A percentile compares a stretch with the other conserved stretches of the same genome.
phyloP scores from a whole-genome alignment of 257 asterid genomes.

The Linderniella brevidens region DNA sequence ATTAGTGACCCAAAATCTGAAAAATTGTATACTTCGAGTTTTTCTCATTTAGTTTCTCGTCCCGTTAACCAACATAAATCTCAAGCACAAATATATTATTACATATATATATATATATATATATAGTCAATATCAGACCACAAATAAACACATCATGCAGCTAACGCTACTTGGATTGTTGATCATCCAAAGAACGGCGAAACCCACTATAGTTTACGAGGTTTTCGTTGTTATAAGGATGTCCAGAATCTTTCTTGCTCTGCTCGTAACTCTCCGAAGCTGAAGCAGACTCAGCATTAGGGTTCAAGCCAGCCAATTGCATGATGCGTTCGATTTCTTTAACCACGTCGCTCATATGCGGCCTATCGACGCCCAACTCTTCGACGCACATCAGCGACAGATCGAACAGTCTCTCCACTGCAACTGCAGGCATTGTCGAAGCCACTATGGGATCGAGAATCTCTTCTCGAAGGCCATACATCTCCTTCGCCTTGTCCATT shows the following conservation, averaged over 20 bases:
- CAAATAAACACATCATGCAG: too few relatives aligned
- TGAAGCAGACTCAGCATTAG: constrained; percentile 62
- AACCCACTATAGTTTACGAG: constrained; percentile 37
- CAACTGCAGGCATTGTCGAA: constrained; percentile 23
- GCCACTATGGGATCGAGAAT: constrained; percentile 57
- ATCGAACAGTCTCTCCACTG: constrained; percentile 55
- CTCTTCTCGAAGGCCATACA: constrained; percentile 50
- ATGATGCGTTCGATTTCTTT: constrained; percentile 66
- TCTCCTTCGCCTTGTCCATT: constrained; percentile 43
- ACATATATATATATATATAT: too few relatives aligned
- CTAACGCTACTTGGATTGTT: constrained; percentile 22
- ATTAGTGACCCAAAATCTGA: too few relatives aligned
- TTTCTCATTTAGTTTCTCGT: too few relatives aligned
- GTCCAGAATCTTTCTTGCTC: constrained; percentile 20
- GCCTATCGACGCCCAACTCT: constrained; percentile 40
- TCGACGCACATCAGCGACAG: constrained; percentile 54
- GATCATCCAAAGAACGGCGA: constrained; percentile 23
- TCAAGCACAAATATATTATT: too few relatives aligned
- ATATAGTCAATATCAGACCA: too few relatives aligned
- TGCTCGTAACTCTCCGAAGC: constrained; percentile 57
- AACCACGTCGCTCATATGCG: constrained; percentile 68
- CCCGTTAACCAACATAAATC: too few relatives aligned
- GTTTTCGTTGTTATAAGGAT: constrained; percentile 69
- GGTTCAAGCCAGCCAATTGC: constrained; percentile 67
- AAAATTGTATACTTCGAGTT: too few relatives aligned